A percentile compares a stretch with the other conserved stretches of the same genome.
Evolutionary conservation across 1,284 basidiomycete species (phyloP).

Genomic region (Ganoderma sinense): DNA sequence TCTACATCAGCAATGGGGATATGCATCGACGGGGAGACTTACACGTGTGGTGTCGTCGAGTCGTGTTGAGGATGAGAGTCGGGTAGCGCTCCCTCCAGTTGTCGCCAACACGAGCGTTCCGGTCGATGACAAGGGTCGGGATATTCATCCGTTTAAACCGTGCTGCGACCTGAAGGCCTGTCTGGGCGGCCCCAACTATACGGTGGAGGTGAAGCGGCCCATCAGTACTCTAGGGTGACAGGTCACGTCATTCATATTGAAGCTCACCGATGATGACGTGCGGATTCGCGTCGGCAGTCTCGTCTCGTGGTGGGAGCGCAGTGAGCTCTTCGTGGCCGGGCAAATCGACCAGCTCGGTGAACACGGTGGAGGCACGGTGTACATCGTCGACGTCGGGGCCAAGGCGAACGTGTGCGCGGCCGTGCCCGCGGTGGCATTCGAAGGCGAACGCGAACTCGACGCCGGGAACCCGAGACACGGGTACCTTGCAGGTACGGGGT

Average conservation of each 20-base stretch:
- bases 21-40: constrained; percentile 20
- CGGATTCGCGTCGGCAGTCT: constrained; percentile 31
- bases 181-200: constrained; percentile 61
- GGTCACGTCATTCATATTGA: background rate
- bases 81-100: constrained; percentile 62
- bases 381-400: constrained; percentile 24
- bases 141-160: constrained; percentile 60
- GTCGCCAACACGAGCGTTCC: constrained; percentile 55
- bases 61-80: constrained; percentile 54
- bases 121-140: constrained; percentile 55
- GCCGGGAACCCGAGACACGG: constrained; percentile 24
- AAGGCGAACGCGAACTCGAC: constrained; percentile 47
- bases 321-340: constrained; percentile 41
- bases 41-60: constrained; percentile 45
- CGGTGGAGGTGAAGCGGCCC: background rate
- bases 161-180: constrained; percentile 58
- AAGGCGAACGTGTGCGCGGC: constrained; percentile 48
- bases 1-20: background rate
- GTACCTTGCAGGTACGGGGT: constrained; percentile 35
- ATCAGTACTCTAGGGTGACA: background rate
- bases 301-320: constrained; percentile 20
- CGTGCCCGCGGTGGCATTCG: constrained; percentile 46
- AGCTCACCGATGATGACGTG: constrained; percentile 10
- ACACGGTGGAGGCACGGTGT: constrained; percentile 36
- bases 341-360: constrained; percentile 39